Conservation (phyloP, 2,329 filamentous ascomycete species). For the Didymella arachidicola region DNA sequence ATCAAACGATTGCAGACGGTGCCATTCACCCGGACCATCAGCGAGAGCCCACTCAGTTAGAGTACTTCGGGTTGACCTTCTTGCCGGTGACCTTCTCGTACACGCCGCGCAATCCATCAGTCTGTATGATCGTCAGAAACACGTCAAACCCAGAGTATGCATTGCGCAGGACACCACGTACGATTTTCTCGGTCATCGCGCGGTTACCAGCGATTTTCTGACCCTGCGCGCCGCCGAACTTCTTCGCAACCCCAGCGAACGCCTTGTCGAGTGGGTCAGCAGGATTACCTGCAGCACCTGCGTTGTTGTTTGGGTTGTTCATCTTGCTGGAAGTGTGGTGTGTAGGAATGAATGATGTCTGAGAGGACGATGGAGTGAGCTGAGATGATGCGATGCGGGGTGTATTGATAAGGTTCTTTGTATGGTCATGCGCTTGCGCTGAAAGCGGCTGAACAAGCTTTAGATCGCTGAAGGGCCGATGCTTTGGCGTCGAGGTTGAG, state of each 20-base stretch:
- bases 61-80: constrained; percentile 58
- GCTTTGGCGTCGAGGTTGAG: neutral
- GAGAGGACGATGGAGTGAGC: neutral
- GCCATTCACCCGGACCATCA: no score
- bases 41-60: constrained; percentile 48
- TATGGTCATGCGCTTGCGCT: neutral
- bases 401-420: neutral
- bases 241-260: constrained; percentile 56
- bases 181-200: constrained; percentile 51
- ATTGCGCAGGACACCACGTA: constrained; percentile 23
- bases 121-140: constrained; percentile 35
- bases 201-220: constrained; percentile 49
- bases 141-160: neutral
- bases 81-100: constrained; percentile 62
- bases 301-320: constrained; percentile 16
- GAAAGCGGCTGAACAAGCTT: constrained; percentile 4
- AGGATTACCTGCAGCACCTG: constrained; percentile 14
- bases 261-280: constrained; percentile 34
- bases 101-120: constrained; percentile 57
- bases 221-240: constrained; percentile 52
- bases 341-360: neutral
- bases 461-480: constrained; percentile 5
- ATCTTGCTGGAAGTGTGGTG: neutral
- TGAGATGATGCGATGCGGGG: constrained; percentile 1
- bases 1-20: no score